Conservation (phyloP, 1,284 basidiomycete species). For the Sanghuangporus sanghuang region DNA sequence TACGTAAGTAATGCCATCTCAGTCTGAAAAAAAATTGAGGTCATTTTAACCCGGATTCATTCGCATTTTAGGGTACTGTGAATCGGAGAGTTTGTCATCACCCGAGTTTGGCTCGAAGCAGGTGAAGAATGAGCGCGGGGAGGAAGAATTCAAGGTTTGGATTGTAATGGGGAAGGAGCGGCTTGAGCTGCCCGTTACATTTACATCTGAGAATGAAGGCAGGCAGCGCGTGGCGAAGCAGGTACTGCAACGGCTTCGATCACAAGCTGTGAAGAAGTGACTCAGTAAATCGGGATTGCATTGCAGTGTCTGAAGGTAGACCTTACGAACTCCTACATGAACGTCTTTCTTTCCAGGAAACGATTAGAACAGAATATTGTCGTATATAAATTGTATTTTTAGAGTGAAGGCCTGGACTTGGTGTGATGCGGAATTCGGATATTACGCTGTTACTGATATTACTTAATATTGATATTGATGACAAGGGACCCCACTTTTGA, state of each 20-base stretch:
- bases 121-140: conserved; percentile 20
- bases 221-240: conserved; percentile 14
- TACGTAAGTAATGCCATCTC: conserved; percentile 4
- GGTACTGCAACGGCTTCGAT: conserved; percentile 14
- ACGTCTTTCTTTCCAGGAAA: too few species aligned
- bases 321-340: too few species aligned
- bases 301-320: too few species aligned
- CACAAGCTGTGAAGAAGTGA: neutral
- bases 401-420: too few species aligned
- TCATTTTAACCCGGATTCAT: neutral
- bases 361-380: too few species aligned
- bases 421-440: too few species aligned
- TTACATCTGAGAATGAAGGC: conserved; percentile 25
- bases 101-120: conserved; percentile 31
- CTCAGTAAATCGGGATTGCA: too few species aligned
- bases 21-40: neutral
- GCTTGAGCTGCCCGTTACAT: conserved; percentile 35
- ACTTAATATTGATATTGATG: too few species aligned
- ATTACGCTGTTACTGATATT: too few species aligned
- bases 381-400: too few species aligned
- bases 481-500: too few species aligned
- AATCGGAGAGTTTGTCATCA: conserved; percentile 17
- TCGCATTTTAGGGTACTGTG: conserved; percentile 30
- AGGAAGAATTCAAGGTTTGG: conserved; percentile 34
- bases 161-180: conserved; percentile 36